These are phyloP conservation scores for Obelidium mucronatum DNA, from an alignment of 192 early-diverging fungal species.

Conservation along the genomic window DNA sequence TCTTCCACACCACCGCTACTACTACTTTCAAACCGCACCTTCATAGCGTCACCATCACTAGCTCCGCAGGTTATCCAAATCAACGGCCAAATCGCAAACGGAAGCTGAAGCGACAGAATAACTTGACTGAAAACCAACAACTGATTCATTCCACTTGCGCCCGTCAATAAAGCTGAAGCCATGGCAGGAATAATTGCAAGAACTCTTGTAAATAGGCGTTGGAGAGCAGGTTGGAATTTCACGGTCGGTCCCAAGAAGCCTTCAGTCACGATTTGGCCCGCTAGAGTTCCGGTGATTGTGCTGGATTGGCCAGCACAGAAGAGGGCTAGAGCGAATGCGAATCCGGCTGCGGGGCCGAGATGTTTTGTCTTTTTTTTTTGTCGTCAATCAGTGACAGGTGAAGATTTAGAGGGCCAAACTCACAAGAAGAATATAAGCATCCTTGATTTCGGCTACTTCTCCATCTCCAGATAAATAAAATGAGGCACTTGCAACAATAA, in stretches of 20 bases:
- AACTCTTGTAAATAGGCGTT: conserved; percentile 71
- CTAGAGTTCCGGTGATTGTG: conserved; percentile 83
- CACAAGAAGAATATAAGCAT: conserved; percentile 68
- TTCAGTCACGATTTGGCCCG: conserved; percentile 84
- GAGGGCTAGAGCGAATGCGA: conserved; percentile 74
- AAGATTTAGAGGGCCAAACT: no score
- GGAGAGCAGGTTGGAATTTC: conserved; percentile 64
- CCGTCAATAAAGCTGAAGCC: conserved; percentile 66
- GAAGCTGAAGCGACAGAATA: conserved; percentile 78
- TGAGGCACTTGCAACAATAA: conserved; percentile 78
- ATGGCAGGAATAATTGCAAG: conserved; percentile 79
- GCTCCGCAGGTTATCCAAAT: conserved; percentile 67
- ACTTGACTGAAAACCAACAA: conserved; percentile 80
- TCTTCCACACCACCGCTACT: no score
- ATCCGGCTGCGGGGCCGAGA: not conserved
- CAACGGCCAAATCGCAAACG: conserved; percentile 84
- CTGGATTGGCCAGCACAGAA: conserved; percentile 78
- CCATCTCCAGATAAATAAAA: conserved; percentile 57
- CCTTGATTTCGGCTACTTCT: conserved; percentile 68
- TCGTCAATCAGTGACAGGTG: no score
- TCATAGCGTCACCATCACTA: conserved; percentile 15
- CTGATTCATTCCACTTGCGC: conserved; percentile 66
- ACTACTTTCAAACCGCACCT: conserved; percentile 19
- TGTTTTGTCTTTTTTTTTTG: no score
- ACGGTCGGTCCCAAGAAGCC: conserved; percentile 66